Percentiles rank a stretch among this genome's conserved stretches.
These are phyloP conservation scores for Neotropicomus parvogracilis DNA, from an alignment of 1,284 basidiomycete genomes.

Conservation along the genomic window DNA sequence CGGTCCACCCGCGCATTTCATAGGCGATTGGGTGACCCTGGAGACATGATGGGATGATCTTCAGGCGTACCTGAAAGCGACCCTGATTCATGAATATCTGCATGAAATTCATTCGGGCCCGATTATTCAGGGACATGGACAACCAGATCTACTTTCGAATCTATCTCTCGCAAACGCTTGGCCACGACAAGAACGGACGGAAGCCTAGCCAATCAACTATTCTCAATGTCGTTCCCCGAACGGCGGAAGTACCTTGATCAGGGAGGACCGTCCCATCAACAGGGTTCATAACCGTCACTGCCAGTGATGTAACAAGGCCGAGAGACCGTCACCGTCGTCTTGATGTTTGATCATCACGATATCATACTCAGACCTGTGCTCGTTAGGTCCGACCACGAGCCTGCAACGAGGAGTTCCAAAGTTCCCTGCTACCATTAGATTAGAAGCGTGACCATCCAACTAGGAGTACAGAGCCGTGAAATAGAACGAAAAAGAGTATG, in stretches of 20 bases:
- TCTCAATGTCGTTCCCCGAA: conserved; percentile 10
- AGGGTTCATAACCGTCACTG: too few species aligned
- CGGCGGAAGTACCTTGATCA: conserved; percentile 19
- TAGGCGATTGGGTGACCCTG: background rate
- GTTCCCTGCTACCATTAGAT: conserved; percentile 1
- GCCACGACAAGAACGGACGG: conserved; percentile 29
- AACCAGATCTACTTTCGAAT: conserved; percentile 23
- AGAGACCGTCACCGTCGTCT: too few species aligned
- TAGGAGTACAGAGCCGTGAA: conserved; percentile 21
- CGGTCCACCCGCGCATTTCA: background rate
- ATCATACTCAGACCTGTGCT: conserved; percentile 1
- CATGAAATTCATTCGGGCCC: conserved; percentile 23
- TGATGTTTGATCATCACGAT: too few species aligned
- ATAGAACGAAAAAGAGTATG: conserved; percentile 11
- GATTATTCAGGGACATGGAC: conserved; percentile 22
- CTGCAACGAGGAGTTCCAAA: too few species aligned
- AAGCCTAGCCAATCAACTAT: conserved; percentile 15
- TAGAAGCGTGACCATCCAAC: conserved; percentile 4
- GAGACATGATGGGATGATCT: conserved; percentile 18
- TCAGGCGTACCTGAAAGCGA: conserved; percentile 25
- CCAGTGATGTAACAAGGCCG: background rate
- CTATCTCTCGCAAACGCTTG: conserved; percentile 9
- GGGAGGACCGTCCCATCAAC: background rate
- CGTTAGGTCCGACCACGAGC: too few species aligned
- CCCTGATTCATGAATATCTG: conserved; percentile 29